Conservation (phyloP, 2,329 filamentous ascomycete genomes). For the Diplocarpon rosae region DNA sequence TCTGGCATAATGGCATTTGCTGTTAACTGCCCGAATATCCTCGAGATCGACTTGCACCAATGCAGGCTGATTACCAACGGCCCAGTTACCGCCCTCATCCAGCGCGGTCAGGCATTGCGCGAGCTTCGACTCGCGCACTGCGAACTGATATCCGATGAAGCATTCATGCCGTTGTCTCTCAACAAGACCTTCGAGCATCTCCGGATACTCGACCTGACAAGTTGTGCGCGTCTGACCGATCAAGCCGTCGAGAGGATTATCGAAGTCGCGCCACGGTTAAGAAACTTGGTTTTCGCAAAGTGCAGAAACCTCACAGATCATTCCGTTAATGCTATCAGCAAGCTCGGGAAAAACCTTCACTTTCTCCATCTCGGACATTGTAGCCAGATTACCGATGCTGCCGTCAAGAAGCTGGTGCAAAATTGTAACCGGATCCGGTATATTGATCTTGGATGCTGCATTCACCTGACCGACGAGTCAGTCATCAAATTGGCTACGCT, state of each 20-base stretch:
- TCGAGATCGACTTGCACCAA: conserved; percentile 91
- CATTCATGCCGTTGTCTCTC: conserved; percentile 68
- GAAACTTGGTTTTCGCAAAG: conserved; percentile 90
- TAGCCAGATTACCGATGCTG: conserved; percentile 77
- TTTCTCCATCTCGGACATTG: conserved; percentile 96
- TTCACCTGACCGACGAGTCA: conserved; percentile 75
- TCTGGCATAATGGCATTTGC: conserved; percentile 77
- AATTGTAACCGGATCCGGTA: conserved; percentile 90
- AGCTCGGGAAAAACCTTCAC: conserved; percentile 88
- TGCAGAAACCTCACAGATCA: conserved; percentile 86
- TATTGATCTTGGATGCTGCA: conserved; percentile 94
- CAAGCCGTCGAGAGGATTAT: conserved; percentile 83
- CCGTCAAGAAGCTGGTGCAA: conserved; percentile 73
- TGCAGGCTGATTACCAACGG: conserved; percentile 72
- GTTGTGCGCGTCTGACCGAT: conserved; percentile 74
- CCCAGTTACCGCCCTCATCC: conserved; percentile 71
- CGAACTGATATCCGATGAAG: conserved; percentile 72
- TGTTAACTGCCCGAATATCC: conserved; percentile 76
- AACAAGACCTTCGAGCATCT: conserved; percentile 71
- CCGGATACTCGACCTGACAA: conserved; percentile 87
- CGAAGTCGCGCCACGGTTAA: conserved; percentile 70
- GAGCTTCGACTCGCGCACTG: conserved; percentile 84
- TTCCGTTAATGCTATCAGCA: conserved; percentile 77
- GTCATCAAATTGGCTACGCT: conserved; percentile 74
- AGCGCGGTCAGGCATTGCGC: conserved; percentile 70